These are phyloP conservation scores for Penicillium janthinellum DNA, from an alignment of 2,329 filamentous ascomycete species.

Conservation along the genomic window DNA sequence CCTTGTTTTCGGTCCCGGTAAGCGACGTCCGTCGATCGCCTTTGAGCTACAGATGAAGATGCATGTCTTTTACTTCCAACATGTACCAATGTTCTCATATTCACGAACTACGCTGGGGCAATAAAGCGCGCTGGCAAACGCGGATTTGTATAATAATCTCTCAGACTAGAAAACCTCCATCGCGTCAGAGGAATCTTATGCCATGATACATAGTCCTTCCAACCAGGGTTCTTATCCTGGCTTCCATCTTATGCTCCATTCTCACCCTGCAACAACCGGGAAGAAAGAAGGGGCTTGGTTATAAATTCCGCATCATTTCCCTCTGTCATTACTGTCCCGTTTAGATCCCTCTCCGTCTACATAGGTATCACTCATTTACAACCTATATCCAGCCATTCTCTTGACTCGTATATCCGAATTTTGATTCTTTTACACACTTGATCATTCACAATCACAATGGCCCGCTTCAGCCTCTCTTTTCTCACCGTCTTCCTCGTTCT, in stretches of 20 bases:
- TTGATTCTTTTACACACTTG: conserved; percentile 8
- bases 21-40: not conserved
- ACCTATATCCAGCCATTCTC: conserved; percentile 11
- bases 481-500: conserved; percentile 34
- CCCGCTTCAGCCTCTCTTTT: conserved; percentile 34
- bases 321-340: not conserved
- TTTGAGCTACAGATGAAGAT: not conserved
- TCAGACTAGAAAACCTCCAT: not conserved
- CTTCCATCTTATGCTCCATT: conserved; percentile 11
- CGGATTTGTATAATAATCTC: not conserved
- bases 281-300: conserved; percentile 16
- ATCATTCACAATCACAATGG: conserved; percentile 28
- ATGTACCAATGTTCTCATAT: not conserved
- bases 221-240: not conserved
- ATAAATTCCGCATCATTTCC: conserved; percentile 16
- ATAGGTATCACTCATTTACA: conserved; percentile 13
- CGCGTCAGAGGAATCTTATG: not conserved
- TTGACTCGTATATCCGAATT: conserved; percentile 10
- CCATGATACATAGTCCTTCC: not conserved
- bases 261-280: not conserved
- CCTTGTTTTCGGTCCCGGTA: conserved; percentile 9
- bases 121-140: not conserved
- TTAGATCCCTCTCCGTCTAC: conserved; percentile 5
- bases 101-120: not conserved
- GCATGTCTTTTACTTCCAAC: not conserved